Base-by-base conservation (phyloP, 2,329 filamentous ascomycete genomes). In the Coniochaeta sp. region DNA sequence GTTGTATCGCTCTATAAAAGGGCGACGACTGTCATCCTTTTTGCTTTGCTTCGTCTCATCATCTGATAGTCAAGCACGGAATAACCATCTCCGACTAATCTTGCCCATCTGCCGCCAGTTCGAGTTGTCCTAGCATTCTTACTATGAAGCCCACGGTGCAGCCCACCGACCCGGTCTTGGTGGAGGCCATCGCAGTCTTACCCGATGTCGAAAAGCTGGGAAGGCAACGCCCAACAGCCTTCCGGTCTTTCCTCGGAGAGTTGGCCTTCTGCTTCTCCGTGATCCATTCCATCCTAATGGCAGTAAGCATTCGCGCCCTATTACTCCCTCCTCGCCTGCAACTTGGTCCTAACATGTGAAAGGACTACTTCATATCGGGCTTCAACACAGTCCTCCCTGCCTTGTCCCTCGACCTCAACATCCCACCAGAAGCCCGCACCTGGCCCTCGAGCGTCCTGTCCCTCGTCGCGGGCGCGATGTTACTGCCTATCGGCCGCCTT, bases 311-410 rank as follows among this genome's bases (percentile, higher is more conserved):
- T 3, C n/a, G n/a, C n/a, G n/a, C n/a, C n/a, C n/a, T n/a, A n/a
- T n/a, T 26, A 3, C 42, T 40, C 22, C 6, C 12, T 26, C 42
- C 8, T 22, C 4, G 12, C 19, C 42, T 44, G n/a, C 19, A 22
- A 8, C 19, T 10, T 26, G n/a, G 17, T 9, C 38, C 38, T 40
- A n/a, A 40, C 38, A 40, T 4, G 17, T 5, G n/a, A 3, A 40
- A 79, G 74, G 84, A 87, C 68, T 87, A 83, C 67, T 82, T 82
- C 62, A 78, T 88, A n/a, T 85, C 82, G 38, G 86, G 86, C 10
- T 89, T 88, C 42, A 47, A 24, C 42, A 22, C 42, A 19, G 42
- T 47, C 22, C 42, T 26, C 19, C 42, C 42, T 2, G 81, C 81
- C 0, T 69, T 89, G 3, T 74, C 80, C 6, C 66, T 70, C 42